These are phyloP conservation scores for Phytopythium kandeliae DNA, from an alignment of 352 stramenopile genomes.

Conservation along the genomic window DNA sequence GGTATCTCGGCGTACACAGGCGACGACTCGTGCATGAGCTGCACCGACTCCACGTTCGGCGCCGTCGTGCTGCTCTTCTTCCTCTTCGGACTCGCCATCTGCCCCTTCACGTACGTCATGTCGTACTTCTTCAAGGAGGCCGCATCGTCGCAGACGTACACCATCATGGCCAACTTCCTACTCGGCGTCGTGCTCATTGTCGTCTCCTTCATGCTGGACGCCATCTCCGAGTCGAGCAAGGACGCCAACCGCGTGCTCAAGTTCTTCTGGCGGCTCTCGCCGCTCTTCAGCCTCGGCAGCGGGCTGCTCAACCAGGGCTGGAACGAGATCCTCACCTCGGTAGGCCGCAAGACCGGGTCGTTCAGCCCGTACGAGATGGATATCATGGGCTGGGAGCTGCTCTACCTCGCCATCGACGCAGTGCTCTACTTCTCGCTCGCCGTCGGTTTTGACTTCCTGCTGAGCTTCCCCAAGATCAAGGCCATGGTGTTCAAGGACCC, in stretches of 20 bases:
- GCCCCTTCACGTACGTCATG: constrained; percentile 50
- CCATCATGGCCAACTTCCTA: constrained; percentile 54
- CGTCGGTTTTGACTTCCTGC: constrained; percentile 49
- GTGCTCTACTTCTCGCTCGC: constrained; percentile 31
- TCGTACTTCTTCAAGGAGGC: constrained; percentile 53
- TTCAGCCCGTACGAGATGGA: constrained; percentile 39
- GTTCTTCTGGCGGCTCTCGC: constrained; percentile 59
- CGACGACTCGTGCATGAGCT: constrained; percentile 18
- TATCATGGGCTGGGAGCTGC: constrained; percentile 45
- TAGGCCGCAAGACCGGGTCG: background rate
- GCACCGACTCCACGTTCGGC: constrained; percentile 17
- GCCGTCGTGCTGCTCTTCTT: constrained; percentile 52
- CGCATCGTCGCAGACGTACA: constrained; percentile 48
- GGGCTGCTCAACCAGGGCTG: constrained; percentile 30
- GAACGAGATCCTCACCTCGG: constrained; percentile 20
- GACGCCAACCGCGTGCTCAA: constrained; percentile 33
- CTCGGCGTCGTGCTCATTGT: constrained; percentile 57
- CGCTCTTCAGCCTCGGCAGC: constrained; percentile 51
- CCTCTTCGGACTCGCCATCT: constrained; percentile 57
- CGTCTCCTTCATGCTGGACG: constrained; percentile 44
- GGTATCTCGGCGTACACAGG: constrained; percentile 28
- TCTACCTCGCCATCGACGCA: constrained; percentile 45
- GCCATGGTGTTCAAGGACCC: constrained; percentile 50
- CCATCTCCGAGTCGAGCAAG: constrained; percentile 20
- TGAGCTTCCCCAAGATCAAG: constrained; percentile 64